Evolutionary conservation across 202 grass and related monocot genomes (phyloP).

Genomic region (Cymbopogon flexuosus): DNA sequence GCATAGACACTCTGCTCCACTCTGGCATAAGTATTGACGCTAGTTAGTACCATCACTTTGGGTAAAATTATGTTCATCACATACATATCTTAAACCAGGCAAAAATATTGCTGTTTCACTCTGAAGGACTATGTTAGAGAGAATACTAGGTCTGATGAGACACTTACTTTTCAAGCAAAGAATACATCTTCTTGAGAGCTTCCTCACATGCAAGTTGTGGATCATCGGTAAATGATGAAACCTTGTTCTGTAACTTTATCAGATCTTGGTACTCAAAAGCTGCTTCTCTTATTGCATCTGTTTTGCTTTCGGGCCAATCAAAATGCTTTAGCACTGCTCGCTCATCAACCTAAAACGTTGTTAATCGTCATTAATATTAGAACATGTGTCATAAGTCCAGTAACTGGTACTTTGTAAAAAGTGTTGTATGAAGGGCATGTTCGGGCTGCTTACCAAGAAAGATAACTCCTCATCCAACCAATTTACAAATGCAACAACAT

Average conservation of each 20-base stretch:
- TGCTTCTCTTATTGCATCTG: conserved; percentile 84
- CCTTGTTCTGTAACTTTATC: conserved; percentile 59
- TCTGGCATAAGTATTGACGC: conserved; percentile 32
- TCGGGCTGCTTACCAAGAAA: conserved; percentile 54
- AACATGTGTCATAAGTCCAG: background rate
- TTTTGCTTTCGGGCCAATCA: conserved; percentile 91
- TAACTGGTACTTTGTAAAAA: background rate
- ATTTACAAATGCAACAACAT: conserved; percentile 66
- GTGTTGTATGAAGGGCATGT: background rate
- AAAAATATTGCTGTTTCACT: conserved; percentile 7
- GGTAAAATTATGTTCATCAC: background rate
- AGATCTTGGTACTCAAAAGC: conserved; percentile 78
- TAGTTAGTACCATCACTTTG: background rate
- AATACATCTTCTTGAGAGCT: conserved; percentile 95
- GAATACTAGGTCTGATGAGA: conserved; percentile 15
- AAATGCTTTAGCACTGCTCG: conserved; percentile 93
- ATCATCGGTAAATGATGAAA: conserved; percentile 61
- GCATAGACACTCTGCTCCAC: conserved; percentile 93
- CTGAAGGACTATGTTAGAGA: background rate
- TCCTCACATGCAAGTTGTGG: conserved; percentile 70
- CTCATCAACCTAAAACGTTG: conserved; percentile 72
- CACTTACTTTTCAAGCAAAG: conserved; percentile 88
- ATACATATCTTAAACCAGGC: background rate
- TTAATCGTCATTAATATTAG: background rate
- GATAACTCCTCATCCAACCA: conserved; percentile 92